phyloP scores from a whole-genome alignment of 495 filamentous ascomycete species.

The Aspergillus steynii region DNA sequence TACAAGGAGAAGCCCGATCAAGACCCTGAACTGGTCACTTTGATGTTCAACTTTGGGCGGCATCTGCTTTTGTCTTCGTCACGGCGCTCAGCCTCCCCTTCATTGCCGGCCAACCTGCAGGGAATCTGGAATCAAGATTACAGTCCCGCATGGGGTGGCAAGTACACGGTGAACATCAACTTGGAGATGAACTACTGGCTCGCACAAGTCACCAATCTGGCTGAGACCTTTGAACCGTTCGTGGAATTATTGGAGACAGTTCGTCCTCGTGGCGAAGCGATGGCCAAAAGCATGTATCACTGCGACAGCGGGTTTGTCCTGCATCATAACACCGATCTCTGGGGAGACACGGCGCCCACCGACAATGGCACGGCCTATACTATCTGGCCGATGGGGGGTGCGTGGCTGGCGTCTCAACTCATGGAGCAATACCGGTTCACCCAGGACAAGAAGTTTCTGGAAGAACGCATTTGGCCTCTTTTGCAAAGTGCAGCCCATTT shows the following conservation, averaged over 20 bases:
- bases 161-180: constrained; percentile 56
- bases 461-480: constrained; percentile 21
- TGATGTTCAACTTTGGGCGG: constrained; percentile 41
- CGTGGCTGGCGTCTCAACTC: constrained; percentile 40
- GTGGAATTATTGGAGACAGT: constrained; percentile 35
- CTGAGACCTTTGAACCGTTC: constrained; percentile 18
- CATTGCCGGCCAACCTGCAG: constrained; percentile 51
- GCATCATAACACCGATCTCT: constrained; percentile 46
- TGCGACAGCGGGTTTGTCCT: constrained; percentile 26
- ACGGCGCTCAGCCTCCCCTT: constrained; percentile 16
- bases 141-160: constrained; percentile 45
- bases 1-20: constrained; percentile 14
- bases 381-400: constrained; percentile 38
- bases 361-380: constrained; percentile 34
- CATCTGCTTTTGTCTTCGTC: constrained; percentile 41
- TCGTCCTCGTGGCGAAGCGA: constrained; percentile 21
- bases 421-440: constrained; percentile 42
- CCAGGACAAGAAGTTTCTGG: constrained; percentile 27
- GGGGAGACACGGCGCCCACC: constrained; percentile 40
- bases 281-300: constrained; percentile 42
- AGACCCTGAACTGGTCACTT: constrained; percentile 29
- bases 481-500: constrained; percentile 31
- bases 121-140: constrained; percentile 51
- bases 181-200: constrained; percentile 58
- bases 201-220: constrained; percentile 36